A percentile compares a stretch with the other conserved stretches of the same genome.
Conservation (phyloP, 73 alveolate species). For the Paramecium biaurelia region DNA sequence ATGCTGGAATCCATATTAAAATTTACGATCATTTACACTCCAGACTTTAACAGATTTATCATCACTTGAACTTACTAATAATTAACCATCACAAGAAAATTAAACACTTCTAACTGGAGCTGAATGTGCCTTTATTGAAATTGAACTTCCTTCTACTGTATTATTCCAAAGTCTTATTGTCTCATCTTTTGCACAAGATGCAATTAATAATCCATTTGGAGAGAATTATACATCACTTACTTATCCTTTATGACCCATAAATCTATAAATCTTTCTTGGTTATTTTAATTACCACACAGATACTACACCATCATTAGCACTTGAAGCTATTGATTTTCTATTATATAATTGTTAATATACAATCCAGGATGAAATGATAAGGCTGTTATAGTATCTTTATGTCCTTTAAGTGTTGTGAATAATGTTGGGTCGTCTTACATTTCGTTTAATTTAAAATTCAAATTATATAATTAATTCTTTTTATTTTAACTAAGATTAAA, state of each 20-base stretch:
- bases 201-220: slow-evolving; percentile 89
- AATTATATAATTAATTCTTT: not conserved
- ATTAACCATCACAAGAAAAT: slow-evolving; percentile 94
- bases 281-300: slow-evolving; percentile 78
- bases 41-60: slow-evolving; percentile 98
- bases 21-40: slow-evolving; percentile 90
- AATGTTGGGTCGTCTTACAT: slow-evolving; percentile 47
- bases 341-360: not conserved
- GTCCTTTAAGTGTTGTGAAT: slow-evolving; percentile 26
- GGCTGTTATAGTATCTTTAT: slow-evolving; percentile 24
- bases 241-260: slow-evolving; percentile 94
- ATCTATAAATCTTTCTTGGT: slow-evolving; percentile 70
- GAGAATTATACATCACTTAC: slow-evolving; percentile 84
- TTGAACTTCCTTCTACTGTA: slow-evolving; percentile 69
- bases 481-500: not conserved
- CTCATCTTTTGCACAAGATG: slow-evolving; percentile 93
- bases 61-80: slow-evolving; percentile 94
- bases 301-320: slow-evolving; percentile 78
- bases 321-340: slow-evolving; percentile 74
- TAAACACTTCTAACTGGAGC: slow-evolving; percentile 98
- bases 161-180: slow-evolving; percentile 95
- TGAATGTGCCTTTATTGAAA: slow-evolving; percentile 93
- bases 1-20: slow-evolving; percentile 96
- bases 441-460: not conserved
- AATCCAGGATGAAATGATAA: slow-evolving; percentile 42